Base-by-base conservation (phyloP, 176 grass and related monocot species). In the Avena insularis region DNA sequence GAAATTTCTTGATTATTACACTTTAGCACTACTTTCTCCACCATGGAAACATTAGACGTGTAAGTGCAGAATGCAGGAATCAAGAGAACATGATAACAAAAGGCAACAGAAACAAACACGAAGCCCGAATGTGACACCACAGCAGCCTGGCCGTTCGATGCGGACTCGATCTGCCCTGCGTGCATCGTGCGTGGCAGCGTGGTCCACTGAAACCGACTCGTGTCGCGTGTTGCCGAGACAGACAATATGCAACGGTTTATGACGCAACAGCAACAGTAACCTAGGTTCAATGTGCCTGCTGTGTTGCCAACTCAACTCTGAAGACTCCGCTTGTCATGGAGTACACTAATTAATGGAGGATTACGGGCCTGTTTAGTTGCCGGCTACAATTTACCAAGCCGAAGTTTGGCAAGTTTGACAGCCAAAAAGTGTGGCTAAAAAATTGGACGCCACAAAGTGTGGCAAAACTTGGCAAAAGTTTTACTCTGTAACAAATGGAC, bases 201-300 rank as follows among this genome's bases (percentile, higher is more conserved):
- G 83, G 78, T 40, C 83, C 83, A 71, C 11, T 27, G 83, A 71
- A 62, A 27, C 23, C 0, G 72, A 69, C 50, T 47, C 20, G 12
- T 66, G 69, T 90, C 69, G 58, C 13, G 12, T 43, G 16, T 81
- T 36, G 77, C 20, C 2, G 23, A 38, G 71, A 82, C 78, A 90
- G 0, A 60, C 40, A 68, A 50, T 86, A 72, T 58, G 55, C 82
- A 62, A 14, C 61, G 35, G 36, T 49, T 29, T 77, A 70, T 69
- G 2, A 14, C 63, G 7, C 63, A 5, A 66, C 63, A 14, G 6
- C 29, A 2, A 14, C 23, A 14, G 61, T 23, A 31, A 50, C 49
- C 49, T 50, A 50, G 49, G 49, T 50, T 50, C 49, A 50, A 50
- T 50, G 49, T 50, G 49, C 11, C 49, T 50, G 49, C 14, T 75